Evolutionary conservation across 345 rosid species (phyloP).

Genomic region (Lepidium sativum): DNA sequence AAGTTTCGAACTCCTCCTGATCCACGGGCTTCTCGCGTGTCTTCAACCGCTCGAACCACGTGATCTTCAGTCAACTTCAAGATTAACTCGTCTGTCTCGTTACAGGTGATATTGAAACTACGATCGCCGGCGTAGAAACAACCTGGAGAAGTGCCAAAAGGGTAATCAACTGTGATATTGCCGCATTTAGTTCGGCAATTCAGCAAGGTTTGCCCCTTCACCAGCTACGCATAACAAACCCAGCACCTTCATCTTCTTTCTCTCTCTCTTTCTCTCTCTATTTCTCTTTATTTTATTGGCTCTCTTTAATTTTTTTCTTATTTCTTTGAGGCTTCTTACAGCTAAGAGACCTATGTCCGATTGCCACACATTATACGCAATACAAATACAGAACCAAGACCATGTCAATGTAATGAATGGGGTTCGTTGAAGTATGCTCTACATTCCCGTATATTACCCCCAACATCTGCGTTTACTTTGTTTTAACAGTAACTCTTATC

Average conservation of each 20-base stretch:
- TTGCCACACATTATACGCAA: too few relatives aligned
- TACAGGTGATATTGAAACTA: background rate
- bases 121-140: slow-evolving; percentile 10
- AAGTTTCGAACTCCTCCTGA: too few relatives aligned
- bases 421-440: background rate
- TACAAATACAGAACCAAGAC: too few relatives aligned
- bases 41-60: too few relatives aligned
- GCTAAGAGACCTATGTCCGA: too few relatives aligned
- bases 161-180: slow-evolving; percentile 16
- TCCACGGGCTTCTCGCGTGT: too few relatives aligned
- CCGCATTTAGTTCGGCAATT: slow-evolving; percentile 17
- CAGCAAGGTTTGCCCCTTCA: background rate
- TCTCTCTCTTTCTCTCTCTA: background rate
- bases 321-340: too few relatives aligned
- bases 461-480: background rate
- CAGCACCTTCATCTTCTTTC: background rate
- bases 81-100: too few relatives aligned
- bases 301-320: too few relatives aligned
- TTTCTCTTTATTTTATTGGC: background rate
- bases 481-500: background rate
- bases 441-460: background rate
- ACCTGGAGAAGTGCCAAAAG: slow-evolving; percentile 21
- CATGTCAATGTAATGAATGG: background rate
- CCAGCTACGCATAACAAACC: background rate
- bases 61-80: too few relatives aligned